A percentile compares a stretch with the other conserved stretches of the same genome.
These are phyloP conservation scores for Rutstroemia sp. DNA, from an alignment of 2,329 filamentous ascomycete genomes.

Conservation along the genomic window DNA sequence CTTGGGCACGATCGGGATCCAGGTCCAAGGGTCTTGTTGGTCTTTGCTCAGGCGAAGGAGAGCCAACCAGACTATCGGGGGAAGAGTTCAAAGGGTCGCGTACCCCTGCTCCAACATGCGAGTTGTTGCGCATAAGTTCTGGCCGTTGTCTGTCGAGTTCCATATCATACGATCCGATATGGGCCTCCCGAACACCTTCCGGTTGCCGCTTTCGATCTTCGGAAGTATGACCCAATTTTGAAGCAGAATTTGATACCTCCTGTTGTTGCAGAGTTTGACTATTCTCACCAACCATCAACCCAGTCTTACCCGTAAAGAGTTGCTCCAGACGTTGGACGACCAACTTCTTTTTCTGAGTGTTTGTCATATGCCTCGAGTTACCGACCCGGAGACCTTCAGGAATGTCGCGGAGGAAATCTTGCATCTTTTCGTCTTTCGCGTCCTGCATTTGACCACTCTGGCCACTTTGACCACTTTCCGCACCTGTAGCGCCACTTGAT, in stretches of 20 bases:
- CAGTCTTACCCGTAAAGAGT: conserved; percentile 67
- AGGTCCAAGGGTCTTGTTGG: conserved; percentile 71
- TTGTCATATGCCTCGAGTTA: conserved; percentile 51
- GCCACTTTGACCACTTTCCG: background rate
- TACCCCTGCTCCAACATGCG: conserved; percentile 19
- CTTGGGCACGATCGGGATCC: conserved; percentile 69
- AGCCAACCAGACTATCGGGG: conserved; percentile 3
- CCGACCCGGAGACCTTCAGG: conserved; percentile 60
- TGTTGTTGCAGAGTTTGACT: conserved; percentile 30
- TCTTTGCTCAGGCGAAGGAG: conserved; percentile 55
- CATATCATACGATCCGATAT: conserved; percentile 27
- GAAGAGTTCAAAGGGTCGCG: conserved; percentile 9
- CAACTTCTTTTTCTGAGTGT: conserved; percentile 67
- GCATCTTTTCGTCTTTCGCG: conserved; percentile 49
- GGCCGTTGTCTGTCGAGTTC: conserved; percentile 13
- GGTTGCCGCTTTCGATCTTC: conserved; percentile 13
- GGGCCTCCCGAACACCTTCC: conserved; percentile 35
- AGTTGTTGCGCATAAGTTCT: background rate
- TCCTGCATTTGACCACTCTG: conserved; percentile 1
- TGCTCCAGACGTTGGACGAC: conserved; percentile 73
- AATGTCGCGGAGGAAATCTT: conserved; percentile 65
- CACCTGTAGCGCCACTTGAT: conserved; percentile 3
- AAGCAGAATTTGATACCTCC: conserved; percentile 48
- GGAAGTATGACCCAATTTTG: conserved; percentile 29
- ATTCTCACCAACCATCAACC: conserved; percentile 23